Base-by-base conservation (phyloP, 192 early-diverging fungal species). In the Coemansia sp. region DNA sequence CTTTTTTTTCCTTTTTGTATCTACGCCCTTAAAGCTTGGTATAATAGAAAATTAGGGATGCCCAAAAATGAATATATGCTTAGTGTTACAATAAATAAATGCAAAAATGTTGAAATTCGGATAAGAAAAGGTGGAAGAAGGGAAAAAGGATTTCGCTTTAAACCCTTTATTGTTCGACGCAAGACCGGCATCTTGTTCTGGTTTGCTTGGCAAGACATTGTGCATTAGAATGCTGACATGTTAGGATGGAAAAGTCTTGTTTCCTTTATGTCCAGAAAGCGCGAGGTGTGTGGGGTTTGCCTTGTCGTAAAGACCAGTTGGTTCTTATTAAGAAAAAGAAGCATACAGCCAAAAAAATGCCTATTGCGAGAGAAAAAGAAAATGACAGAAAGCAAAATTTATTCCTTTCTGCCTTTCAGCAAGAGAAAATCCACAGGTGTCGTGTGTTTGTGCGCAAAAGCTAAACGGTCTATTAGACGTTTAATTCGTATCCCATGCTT, bases 81-180 rank as follows among this genome's bases (percentile, higher is more conserved):
- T 46, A 46, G 44, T 46, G 44, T 14, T 46, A 46, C 44, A 46
- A 18, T 46, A 46, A 46, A 46, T 46, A 46, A 46, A 46, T 46
- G 44, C 44, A 46, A 46, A 18, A 46, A 14, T 46, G 16, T 14
- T 46, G 44, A 46, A 46, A 46, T 46, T 7, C 5, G 44, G 44
- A 46, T 46, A 46, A 46, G 30, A 46, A 46, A 14, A 18, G n/a
- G 18, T 14, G 16, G 44, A 46, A 14, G 44, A 46, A 18, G 39
- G 44, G 44, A 18, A 18, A 6, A 6, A 18, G 44, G 44, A 46
- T 46, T 46, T 18, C 44, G 2, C 44, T 46, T 46, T 46, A 46
- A 46, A 46, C 44, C 11, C 11, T 46, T 46, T 46, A 46, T 46
- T 46, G 11, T 18, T 15, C 44, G 18, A 46, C 15, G 30, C 39